Percentiles rank a stretch among this genome's conserved stretches.
Conservation (phyloP, 768 basidiomycete species). For the Suillus hirtellus region DNA sequence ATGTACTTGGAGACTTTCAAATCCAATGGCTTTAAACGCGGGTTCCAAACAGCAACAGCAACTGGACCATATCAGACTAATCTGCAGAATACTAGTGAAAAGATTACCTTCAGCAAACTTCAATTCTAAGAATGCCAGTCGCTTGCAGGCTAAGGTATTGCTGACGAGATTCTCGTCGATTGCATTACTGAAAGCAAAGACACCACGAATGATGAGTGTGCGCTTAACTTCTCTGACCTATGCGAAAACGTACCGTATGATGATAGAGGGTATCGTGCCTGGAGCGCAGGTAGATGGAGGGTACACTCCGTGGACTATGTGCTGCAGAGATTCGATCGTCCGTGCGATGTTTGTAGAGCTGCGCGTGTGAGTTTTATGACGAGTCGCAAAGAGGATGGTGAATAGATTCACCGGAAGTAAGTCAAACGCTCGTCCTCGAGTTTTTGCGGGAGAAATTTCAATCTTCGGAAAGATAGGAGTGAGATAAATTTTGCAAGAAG, state of each 20-base stretch:
- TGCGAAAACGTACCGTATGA: slow-evolving; percentile 49
- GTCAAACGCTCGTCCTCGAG: background rate
- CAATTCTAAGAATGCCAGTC: slow-evolving; percentile 59
- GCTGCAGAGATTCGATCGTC: background rate
- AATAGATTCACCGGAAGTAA: background rate
- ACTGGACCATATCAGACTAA: slow-evolving; percentile 37
- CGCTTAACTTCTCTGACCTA: background rate
- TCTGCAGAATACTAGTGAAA: background rate
- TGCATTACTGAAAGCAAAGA: slow-evolving; percentile 47
- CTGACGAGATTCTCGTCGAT: slow-evolving; percentile 72
- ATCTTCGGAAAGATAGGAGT: slow-evolving; percentile 37
- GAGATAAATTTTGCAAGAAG: background rate
- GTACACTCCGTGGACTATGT: background rate
- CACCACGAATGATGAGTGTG: background rate
- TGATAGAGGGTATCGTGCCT: slow-evolving; percentile 37
- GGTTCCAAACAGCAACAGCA: slow-evolving; percentile 65
- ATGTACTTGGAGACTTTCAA: slow-evolving; percentile 67
- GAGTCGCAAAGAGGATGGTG: background rate
- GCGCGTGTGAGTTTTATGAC: background rate
- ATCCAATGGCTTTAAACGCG: slow-evolving; percentile 61
- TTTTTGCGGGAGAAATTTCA: slow-evolving; percentile 59
- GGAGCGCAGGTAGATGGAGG: background rate
- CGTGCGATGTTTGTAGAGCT: background rate
- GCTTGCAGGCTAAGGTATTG: slow-evolving; percentile 68
- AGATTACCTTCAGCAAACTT: slow-evolving; percentile 61